Percentiles rank a stretch among this genome's conserved stretches.
Evolutionary conservation across 805 yeast genomes (phyloP).

Genomic region (Pichia ethanolica): DNA sequence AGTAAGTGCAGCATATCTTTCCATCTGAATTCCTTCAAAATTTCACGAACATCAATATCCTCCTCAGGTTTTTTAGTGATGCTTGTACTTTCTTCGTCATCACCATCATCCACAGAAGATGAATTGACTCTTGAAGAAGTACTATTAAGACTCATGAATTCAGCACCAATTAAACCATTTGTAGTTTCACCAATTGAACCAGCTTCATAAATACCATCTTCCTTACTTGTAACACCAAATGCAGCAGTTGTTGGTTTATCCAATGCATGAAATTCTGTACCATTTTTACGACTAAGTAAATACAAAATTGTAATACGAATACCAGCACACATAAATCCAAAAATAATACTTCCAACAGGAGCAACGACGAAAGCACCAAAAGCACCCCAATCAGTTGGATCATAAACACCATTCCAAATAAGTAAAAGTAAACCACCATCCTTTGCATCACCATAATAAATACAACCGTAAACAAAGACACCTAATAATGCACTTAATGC

Average conservation of each 20-base stretch:
- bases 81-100: neutral
- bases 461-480: conserved; percentile 76
- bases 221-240: conserved; percentile 13
- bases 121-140: neutral
- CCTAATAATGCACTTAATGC: conserved; percentile 76
- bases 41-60: conserved; percentile 6
- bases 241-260: conserved; percentile 27
- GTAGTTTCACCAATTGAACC: conserved; percentile 6
- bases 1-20: conserved; percentile 10
- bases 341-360: conserved; percentile 68
- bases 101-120: neutral
- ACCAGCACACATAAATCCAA: conserved; percentile 46
- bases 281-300: conserved; percentile 28
- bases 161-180: conserved; percentile 10
- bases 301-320: conserved; percentile 35
- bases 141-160: neutral
- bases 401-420: conserved; percentile 74
- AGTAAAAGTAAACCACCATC: conserved; percentile 74
- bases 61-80: conserved; percentile 1
- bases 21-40: conserved; percentile 9
- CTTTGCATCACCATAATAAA: conserved; percentile 63
- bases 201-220: conserved; percentile 9
- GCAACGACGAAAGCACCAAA: conserved; percentile 93
- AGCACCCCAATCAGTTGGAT: conserved; percentile 79
- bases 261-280: conserved; percentile 38